These are phyloP conservation scores for Carpediemonas membranifera DNA, from an alignment of 78 protist genomes.

Conservation along the genomic window DNA sequence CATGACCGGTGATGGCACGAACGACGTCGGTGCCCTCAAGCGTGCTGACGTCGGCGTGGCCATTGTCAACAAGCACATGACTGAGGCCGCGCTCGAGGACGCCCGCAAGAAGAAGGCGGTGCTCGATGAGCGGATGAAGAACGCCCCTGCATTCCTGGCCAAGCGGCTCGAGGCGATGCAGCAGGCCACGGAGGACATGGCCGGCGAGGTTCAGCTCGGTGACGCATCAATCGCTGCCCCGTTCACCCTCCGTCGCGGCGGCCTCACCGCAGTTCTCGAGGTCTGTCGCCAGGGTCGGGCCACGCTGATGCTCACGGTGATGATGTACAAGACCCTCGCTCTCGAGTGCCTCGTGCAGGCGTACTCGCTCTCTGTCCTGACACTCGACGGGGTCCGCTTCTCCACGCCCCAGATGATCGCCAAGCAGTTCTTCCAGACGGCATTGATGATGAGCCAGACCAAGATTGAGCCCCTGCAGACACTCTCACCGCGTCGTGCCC, in stretches of 20 bases:
- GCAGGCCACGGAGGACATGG: too few species aligned
- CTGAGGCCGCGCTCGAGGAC: too few species aligned
- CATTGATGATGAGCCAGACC: too few species aligned
- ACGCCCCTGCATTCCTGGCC: background rate
- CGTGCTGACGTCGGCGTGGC: slow-evolving; percentile 88
- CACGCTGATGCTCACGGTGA: background rate
- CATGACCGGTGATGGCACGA: slow-evolving; percentile 99
- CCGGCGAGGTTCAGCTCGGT: slow-evolving; percentile 11
- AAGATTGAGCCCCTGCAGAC: too few species aligned
- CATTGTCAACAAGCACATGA: slow-evolving; percentile 23
- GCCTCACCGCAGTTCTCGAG: background rate
- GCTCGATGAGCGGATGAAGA: background rate
- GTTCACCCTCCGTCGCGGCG: slow-evolving; percentile 21
- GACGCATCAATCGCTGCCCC: slow-evolving; percentile 48
- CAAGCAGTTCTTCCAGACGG: too few species aligned
- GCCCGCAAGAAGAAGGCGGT: too few species aligned
- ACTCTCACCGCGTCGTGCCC: too few species aligned
- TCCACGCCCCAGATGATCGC: background rate
- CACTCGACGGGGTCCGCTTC: background rate
- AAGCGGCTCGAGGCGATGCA: too few species aligned
- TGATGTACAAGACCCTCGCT: background rate
- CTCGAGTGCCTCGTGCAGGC: background rate
- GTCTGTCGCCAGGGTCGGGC: slow-evolving; percentile 10
- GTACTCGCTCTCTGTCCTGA: background rate
- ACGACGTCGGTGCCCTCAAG: slow-evolving; percentile 99